These are phyloP conservation scores for Biancaea sappan DNA, from an alignment of 306 rosid genomes.

Conservation along the genomic window DNA sequence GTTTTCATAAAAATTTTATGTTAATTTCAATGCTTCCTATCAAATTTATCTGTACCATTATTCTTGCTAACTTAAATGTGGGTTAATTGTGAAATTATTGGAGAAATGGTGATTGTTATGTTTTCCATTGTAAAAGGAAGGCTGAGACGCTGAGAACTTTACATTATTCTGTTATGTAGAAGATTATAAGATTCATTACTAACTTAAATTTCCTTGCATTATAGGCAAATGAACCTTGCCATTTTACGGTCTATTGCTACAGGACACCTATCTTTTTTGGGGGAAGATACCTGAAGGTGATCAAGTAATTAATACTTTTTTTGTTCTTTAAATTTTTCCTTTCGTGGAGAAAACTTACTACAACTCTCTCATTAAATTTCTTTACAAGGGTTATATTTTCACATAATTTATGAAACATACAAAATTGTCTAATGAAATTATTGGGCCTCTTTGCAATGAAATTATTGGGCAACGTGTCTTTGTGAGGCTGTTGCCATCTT, in stretches of 20 bases:
- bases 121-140: neutral
- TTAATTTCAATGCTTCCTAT: neutral
- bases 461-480: neutral
- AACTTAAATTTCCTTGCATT: neutral
- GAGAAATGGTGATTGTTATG: neutral
- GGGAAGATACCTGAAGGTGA: constrained; percentile 91
- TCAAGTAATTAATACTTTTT: neutral
- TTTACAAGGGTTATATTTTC: neutral
- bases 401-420: neutral
- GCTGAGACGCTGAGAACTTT: neutral
- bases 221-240: constrained; percentile 55
- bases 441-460: no score
- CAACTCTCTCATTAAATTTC: constrained; percentile 10
- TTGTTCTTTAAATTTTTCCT: neutral
- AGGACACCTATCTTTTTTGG: constrained; percentile 65
- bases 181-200: constrained; percentile 19
- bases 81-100: neutral
- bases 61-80: neutral
- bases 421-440: neutral
- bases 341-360: neutral
- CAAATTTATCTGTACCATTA: neutral
- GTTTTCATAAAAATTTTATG: neutral
- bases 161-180: constrained; percentile 1
- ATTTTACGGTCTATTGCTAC: constrained; percentile 41
- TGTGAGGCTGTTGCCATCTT: neutral